phyloP scores from a whole-genome alignment of 2,329 filamentous ascomycete genomes.

The Ceratocystiopsis brevicomis region DNA sequence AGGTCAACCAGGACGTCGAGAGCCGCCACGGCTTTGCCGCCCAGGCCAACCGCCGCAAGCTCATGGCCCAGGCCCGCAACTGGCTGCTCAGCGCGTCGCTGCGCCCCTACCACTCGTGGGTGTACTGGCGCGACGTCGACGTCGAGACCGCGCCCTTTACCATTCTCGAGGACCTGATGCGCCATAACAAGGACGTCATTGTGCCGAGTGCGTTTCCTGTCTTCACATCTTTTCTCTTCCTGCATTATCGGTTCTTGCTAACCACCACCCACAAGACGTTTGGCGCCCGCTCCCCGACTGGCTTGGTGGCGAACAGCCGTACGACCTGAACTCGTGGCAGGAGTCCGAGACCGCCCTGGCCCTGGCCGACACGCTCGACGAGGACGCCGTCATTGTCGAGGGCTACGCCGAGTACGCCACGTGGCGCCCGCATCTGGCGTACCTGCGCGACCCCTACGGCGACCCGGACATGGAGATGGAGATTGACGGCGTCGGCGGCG shows the following conservation, averaged over 20 bases:
- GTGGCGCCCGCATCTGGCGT: constrained; percentile 91
- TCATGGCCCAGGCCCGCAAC: constrained; percentile 95
- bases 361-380: constrained; percentile 83
- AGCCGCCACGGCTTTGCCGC: constrained; percentile 94
- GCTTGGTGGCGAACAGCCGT: constrained; percentile 95
- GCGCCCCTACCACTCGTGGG: constrained; percentile 92
- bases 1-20: constrained; percentile 93
- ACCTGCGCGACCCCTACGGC: constrained; percentile 87
- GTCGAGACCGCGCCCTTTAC: constrained; percentile 95
- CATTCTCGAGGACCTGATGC: constrained; percentile 93
- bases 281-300: constrained; percentile 98
- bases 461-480: constrained; percentile 99
- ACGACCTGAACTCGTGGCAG: constrained; percentile 97
- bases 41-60: constrained; percentile 78
- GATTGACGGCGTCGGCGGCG: constrained; percentile 90
- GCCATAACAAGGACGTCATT: constrained; percentile 96
- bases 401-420: constrained; percentile 98
- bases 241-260: background rate
- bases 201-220: constrained; percentile 65
- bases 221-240: background rate
- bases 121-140: constrained; percentile 97
- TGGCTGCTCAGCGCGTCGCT: constrained; percentile 90
- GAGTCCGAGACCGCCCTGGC: constrained; percentile 93
- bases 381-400: constrained; percentile 96
- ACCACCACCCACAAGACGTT: constrained; percentile 43